Conservation (phyloP, 2,329 filamentous ascomycete species). For the Beauveria sp. region DNA sequence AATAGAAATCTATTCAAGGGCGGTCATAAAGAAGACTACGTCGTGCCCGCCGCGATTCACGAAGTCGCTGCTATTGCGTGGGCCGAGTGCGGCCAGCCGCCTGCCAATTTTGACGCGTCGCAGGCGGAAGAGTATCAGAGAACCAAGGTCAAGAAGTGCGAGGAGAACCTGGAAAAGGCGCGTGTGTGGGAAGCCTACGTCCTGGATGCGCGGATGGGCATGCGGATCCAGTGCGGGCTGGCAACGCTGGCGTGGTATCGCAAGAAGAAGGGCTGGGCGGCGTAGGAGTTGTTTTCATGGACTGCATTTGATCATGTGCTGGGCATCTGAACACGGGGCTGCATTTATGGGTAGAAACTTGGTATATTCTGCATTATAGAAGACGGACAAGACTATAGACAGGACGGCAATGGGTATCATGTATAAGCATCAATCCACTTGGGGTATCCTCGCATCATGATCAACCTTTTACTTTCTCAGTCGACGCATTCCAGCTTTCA, state of each 20-base stretch:
- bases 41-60: constrained; percentile 69
- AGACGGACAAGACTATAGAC: no score
- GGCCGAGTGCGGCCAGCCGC: constrained; percentile 52
- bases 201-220: constrained; percentile 65
- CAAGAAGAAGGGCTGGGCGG: constrained; percentile 31
- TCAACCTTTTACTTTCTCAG: no score
- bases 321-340: no score
- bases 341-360: neutral
- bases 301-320: no score
- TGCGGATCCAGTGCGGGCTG: constrained; percentile 63
- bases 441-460: no score
- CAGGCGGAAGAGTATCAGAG: constrained; percentile 31
- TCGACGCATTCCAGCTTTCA: no score
- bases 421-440: no score
- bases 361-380: neutral
- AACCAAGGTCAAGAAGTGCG: constrained; percentile 52
- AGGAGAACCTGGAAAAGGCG: constrained; percentile 57
- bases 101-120: constrained; percentile 20
- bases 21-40: constrained; percentile 59
- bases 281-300: neutral
- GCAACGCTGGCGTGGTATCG: constrained; percentile 55
- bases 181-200: constrained; percentile 65
- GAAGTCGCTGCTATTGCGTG: constrained; percentile 80
- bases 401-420: neutral
- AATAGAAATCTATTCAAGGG: constrained; percentile 50